A percentile compares a stretch with the other conserved stretches of the same genome.
Conservation (phyloP, 2,329 filamentous ascomycete species). For the Mollisiaceae sp. region DNA sequence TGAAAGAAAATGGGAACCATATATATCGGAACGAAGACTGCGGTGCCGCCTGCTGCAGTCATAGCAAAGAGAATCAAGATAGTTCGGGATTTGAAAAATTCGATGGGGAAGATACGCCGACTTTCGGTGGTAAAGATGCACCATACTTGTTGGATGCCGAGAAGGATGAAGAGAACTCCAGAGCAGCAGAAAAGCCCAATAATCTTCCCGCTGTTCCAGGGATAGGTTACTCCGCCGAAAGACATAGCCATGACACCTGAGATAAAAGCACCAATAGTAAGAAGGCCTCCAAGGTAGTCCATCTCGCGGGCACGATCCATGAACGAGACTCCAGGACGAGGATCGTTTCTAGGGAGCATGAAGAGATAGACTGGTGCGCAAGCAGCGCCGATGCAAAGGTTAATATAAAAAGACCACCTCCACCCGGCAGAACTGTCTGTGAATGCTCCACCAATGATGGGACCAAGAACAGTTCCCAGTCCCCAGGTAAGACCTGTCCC, state of each 20-base stretch:
- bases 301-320: conserved; percentile 35
- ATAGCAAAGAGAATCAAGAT: conserved; percentile 46
- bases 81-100: conserved; percentile 45
- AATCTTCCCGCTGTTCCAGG: conserved; percentile 39
- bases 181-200: conserved; percentile 50
- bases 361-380: conserved; percentile 48
- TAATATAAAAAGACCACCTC: conserved; percentile 56
- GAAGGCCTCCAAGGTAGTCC: conserved; percentile 36
- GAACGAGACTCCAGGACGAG: conserved; percentile 35
- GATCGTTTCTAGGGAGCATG: conserved; percentile 49
- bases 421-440: conserved; percentile 49
- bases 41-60: conserved; percentile 38
- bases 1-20: conserved; percentile 57
- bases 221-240: conserved; percentile 42
- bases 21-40: conserved; percentile 37
- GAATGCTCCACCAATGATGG: conserved; percentile 54
- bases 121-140: conserved; percentile 36
- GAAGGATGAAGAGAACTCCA: conserved; percentile 43
- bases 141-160: conserved; percentile 37
- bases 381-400: conserved; percentile 50
- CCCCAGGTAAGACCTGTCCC: conserved; percentile 48
- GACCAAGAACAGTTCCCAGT: conserved; percentile 52
- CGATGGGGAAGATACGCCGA: conserved; percentile 39
- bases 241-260: conserved; percentile 44
- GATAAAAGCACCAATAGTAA: conserved; percentile 43